Base-by-base conservation (phyloP, 306 rosid genomes). In the Lotus japonicus region DNA sequence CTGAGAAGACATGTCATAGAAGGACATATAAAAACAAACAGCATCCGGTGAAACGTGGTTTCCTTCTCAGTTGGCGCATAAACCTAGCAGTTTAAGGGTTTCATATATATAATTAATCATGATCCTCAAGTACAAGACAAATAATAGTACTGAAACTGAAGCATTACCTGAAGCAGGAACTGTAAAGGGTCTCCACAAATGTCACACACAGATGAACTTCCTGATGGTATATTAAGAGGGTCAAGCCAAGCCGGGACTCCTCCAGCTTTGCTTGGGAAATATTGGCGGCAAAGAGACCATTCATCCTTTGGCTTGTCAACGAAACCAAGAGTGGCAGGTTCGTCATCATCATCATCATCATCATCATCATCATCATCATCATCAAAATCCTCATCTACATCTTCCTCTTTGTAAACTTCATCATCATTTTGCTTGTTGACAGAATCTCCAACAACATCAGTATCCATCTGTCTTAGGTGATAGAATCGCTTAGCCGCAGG, bases 1-100 rank as follows among this genome's bases (percentile, higher is more conserved):
- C 42, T 38, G 42, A 38, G 42, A 38, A 38, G 42, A 38, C 96
- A 92, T 36, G 13, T 81, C 95, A 92, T 87, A 8, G 96, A 89
- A n/a, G 77, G 84, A 70, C 98, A 92, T 87, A 89, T 84, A 53
- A 87, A 92, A 64, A 87, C 92, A 79, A 81, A 87, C 64, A 92
- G 58, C 54, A 79, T 87, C 70, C 95, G 89, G 69, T 92, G 98
- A 80, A 89, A 92, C 18, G 96, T 49, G 63, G 59, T 78, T 21
- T 86, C 75, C 58, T 87, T 88, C 16, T 54, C 79, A 21, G 55
- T 80, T 15, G 92, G 91, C 17, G 95, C 95, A 81, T 89, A 92
- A 53, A 86, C 85, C 98, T 92, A 72, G 43, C 7, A 52, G 67
- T 33, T 44, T 48, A 66, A 68, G 41, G 43, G 26, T 63, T 64